phyloP scores from a whole-genome alignment of 768 basidiomycete genomes.

The Collybia sp. region DNA sequence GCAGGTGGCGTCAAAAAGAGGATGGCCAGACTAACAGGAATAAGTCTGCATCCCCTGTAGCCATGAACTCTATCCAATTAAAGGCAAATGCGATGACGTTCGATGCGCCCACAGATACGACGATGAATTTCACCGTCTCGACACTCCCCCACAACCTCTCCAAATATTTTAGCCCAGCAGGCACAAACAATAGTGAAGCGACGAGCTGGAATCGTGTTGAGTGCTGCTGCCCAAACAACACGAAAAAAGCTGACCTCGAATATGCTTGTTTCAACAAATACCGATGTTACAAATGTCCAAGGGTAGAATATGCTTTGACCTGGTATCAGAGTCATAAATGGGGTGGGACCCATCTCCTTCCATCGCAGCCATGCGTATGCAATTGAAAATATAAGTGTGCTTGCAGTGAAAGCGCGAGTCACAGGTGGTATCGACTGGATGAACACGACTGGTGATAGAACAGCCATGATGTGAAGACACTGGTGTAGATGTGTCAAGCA shows the following conservation, averaged over 20 bases:
- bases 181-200: constrained; percentile 70
- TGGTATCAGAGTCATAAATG: constrained; percentile 79
- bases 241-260: constrained; percentile 62
- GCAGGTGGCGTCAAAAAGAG: constrained; percentile 4
- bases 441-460: constrained; percentile 66
- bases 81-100: constrained; percentile 88
- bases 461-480: constrained; percentile 49
- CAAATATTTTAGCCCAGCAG: constrained; percentile 82
- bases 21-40: constrained; percentile 67
- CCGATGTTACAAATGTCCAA: constrained; percentile 91
- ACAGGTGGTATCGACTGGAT: constrained; percentile 73
- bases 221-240: constrained; percentile 2
- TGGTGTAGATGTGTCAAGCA: no score
- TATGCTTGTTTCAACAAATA: constrained; percentile 78
- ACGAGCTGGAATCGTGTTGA: constrained; percentile 51
- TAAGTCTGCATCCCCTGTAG: constrained; percentile 62
- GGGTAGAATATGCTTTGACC: constrained; percentile 81
- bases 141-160: constrained; percentile 92
- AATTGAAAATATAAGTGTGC: constrained; percentile 53
- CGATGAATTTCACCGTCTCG: constrained; percentile 84
- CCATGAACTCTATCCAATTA: constrained; percentile 83
- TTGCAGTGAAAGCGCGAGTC: constrained; percentile 66
- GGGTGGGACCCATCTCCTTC: constrained; percentile 36
- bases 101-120: constrained; percentile 69
- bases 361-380: constrained; percentile 65